These are phyloP conservation scores for Magnolia sinica DNA, from an alignment of 164 flowering plant genomes.

Conservation along the genomic window DNA sequence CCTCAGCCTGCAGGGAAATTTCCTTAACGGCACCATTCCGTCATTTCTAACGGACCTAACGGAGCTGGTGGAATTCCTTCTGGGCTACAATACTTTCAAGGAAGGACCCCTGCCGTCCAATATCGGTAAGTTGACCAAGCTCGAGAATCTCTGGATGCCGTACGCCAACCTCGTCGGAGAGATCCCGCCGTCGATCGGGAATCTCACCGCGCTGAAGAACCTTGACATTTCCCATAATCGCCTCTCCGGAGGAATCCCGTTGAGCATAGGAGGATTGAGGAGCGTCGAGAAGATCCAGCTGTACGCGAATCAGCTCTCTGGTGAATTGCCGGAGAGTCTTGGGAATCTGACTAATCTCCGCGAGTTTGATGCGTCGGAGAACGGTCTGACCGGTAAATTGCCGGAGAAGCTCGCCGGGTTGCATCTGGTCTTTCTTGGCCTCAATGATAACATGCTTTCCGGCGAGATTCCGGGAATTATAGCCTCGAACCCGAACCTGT, in stretches of 20 bases:
- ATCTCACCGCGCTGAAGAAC: constrained; percentile 28
- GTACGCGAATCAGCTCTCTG: constrained; percentile 43
- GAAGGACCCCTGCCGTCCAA: constrained; percentile 39
- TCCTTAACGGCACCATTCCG: constrained; percentile 58
- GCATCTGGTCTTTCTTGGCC: constrained; percentile 37
- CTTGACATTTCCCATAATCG: constrained; percentile 49
- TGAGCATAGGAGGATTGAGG: constrained; percentile 38
- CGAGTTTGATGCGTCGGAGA: constrained; percentile 54
- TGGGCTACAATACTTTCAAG: constrained; percentile 42
- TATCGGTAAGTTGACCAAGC: constrained; percentile 60
- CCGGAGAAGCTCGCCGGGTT: constrained; percentile 48
- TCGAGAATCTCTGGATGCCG: constrained; percentile 37
- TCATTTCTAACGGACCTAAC: constrained; percentile 46
- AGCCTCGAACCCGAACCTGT: constrained; percentile 34
- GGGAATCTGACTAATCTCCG: constrained; percentile 36
- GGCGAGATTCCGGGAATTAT: constrained; percentile 53
- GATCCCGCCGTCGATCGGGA: constrained; percentile 52
- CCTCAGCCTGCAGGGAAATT: constrained; percentile 33
- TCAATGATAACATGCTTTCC: constrained; percentile 52
- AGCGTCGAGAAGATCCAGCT: constrained; percentile 40
- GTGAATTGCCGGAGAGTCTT: constrained; percentile 53
- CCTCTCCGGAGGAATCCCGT: constrained; percentile 53
- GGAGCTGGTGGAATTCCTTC: constrained; percentile 33
- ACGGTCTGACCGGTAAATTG: constrained; percentile 49
- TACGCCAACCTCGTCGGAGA: constrained; percentile 43